Percentiles rank a stretch among this genome's conserved stretches.
phyloP scores from a whole-genome alignment of 2,329 filamentous ascomycete genomes.

The Nemania diffusa region DNA sequence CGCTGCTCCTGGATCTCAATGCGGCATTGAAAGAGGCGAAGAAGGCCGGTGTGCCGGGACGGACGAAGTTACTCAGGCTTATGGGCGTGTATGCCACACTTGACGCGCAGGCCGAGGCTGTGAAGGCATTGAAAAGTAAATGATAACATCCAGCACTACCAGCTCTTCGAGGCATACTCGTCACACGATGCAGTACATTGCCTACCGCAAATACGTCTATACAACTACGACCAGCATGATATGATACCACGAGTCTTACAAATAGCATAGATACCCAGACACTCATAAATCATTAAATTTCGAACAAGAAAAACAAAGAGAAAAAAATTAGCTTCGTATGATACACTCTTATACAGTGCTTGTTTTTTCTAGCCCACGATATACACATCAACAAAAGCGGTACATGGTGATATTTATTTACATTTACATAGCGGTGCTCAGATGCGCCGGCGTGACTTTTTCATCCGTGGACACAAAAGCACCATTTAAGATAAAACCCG shows the following conservation, averaged over 20 bases:
- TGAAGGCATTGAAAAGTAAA: conserved; percentile 59
- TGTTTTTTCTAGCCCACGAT: conserved; percentile 24
- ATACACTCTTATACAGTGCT: conserved; percentile 39
- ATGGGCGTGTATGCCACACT: conserved; percentile 64
- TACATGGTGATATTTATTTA: conserved; percentile 50
- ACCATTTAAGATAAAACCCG: conserved; percentile 87
- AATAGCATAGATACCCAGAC: conserved; percentile 23
- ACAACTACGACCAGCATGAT: background rate
- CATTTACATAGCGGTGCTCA: conserved; percentile 69
- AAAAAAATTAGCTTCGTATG: conserved; percentile 24
- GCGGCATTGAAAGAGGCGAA: conserved; percentile 58
- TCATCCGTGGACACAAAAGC: conserved; percentile 74
- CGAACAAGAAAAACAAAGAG: background rate
- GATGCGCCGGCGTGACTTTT: conserved; percentile 61
- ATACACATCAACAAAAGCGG: conserved; percentile 26
- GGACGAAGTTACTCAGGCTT: conserved; percentile 61
- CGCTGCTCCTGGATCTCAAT: conserved; percentile 65
- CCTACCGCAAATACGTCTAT: conserved; percentile 1
- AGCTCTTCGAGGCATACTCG: no score
- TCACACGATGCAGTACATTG: no score
- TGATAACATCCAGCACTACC: conserved; percentile 27
- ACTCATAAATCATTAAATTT: background rate
- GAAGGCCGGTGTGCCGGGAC: conserved; percentile 56
- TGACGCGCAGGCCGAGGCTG: conserved; percentile 63
- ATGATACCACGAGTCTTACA: conserved; percentile 2